phyloP scores from a whole-genome alignment of 2,329 filamentous ascomycete genomes.

The Sodiomyces alkalinus region DNA sequence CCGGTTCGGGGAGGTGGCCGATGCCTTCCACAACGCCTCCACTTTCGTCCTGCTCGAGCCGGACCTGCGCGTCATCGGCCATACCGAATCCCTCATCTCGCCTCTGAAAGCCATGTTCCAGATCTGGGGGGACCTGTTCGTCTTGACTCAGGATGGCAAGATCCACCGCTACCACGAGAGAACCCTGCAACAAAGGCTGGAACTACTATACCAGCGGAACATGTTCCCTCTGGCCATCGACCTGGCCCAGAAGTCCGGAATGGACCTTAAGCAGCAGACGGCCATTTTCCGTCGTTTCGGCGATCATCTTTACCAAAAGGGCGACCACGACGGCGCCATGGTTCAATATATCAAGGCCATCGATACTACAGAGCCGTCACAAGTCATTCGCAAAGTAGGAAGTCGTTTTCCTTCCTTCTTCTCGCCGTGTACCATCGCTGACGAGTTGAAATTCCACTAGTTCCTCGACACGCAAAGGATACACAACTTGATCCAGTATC shows the following conservation, averaged over 20 bases:
- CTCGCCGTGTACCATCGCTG: constrained; percentile 9
- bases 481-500: constrained; percentile 91
- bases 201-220: constrained; percentile 87
- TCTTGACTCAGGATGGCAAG: constrained; percentile 89
- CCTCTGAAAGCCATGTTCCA: constrained; percentile 67
- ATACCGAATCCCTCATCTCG: constrained; percentile 72
- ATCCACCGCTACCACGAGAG: constrained; percentile 85
- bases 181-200: constrained; percentile 74
- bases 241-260: constrained; percentile 74
- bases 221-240: constrained; percentile 86
- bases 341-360: constrained; percentile 94
- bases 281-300: constrained; percentile 87
- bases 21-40: constrained; percentile 72
- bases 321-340: constrained; percentile 97
- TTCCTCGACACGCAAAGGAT: constrained; percentile 96
- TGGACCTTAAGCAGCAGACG: constrained; percentile 71
- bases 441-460: constrained; percentile 33
- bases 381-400: constrained; percentile 94
- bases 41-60: constrained; percentile 88
- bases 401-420: constrained; percentile 23
- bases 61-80: constrained; percentile 76
- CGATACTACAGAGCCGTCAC: constrained; percentile 88
- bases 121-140: constrained; percentile 83
- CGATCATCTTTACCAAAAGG: constrained; percentile 87
- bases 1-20: constrained; percentile 58